Evolutionary conservation across 148 eudicot genomes (phyloP), one percentile per base, ranked within the genome.

Genomic region (Cornus controversa): DNA sequence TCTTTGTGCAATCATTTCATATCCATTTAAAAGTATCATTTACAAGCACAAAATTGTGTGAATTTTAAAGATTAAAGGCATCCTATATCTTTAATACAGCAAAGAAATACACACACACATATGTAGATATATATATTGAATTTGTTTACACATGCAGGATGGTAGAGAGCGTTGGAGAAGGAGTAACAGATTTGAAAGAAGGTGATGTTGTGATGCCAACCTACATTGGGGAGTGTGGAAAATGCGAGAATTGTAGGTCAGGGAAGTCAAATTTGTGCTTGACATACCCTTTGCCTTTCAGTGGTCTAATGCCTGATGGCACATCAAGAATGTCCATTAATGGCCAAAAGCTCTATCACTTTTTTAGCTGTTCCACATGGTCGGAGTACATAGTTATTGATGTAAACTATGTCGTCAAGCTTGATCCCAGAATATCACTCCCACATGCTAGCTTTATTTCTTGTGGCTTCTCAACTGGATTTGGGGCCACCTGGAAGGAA

Each of bases 391-490:
- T 69, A 0, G 90, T 89, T 24, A 69, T 85, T 16, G 78, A 81
- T 16, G 71, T 68, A 10, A 76, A 80, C 42, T 86, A 83, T 16
- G 71, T 81, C 0, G 81, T 89, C 42, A 89, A 89, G 78, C 54
- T 89, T 50, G 84, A 86, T 62, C 73, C 83, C 13, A 76, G 77
- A 67, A 70, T 84, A 7, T 75, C 79, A 10, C 67, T 86, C 24
- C 57, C 82, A 1, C 90, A 84, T 37, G 88, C 86, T 9, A 89
- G 92, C 79, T 81, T 86, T 69, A 74, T 89, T 20, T 83, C 85
- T 7, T 89, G 92, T 67, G 90, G 90, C 18, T 86, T 85, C 57
- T 74, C 90, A 8, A 86, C 92, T 1, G 92, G 92, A 14, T 82
- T 86, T 63, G 92, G 92, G 5, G 82, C 88, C 0, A 62, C 85